A percentile compares a stretch with the other conserved stretches of the same genome.
Conservation (phyloP, 2,329 filamentous ascomycete genomes). For the Monilinia fructigena region DNA sequence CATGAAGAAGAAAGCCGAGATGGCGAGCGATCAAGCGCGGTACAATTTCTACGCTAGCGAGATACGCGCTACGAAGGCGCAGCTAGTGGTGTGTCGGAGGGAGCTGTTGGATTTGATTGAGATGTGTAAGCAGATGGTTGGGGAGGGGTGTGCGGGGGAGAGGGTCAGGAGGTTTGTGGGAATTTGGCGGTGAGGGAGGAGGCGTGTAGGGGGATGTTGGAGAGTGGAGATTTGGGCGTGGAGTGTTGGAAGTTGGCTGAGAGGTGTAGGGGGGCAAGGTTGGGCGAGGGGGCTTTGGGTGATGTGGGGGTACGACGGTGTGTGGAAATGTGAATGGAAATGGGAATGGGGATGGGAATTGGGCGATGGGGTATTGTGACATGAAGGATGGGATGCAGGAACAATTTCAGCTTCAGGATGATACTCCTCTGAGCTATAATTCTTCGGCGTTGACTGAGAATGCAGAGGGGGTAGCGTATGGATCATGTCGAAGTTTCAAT, state of each 20-base stretch:
- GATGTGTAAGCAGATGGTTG: slow-evolving; percentile 8
- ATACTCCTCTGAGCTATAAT: no score
- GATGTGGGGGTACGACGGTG: not conserved
- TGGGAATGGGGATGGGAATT: no score
- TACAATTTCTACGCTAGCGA: not conserved
- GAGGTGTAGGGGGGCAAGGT: slow-evolving; percentile 11
- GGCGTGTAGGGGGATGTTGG: slow-evolving; percentile 9
- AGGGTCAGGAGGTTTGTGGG: not conserved
- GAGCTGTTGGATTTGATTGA: slow-evolving; percentile 2
- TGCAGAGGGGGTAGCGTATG: no score
- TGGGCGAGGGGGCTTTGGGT: not conserved
- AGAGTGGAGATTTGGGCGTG: not conserved
- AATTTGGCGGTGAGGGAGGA: slow-evolving; percentile 14
- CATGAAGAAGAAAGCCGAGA: slow-evolving; percentile 14
- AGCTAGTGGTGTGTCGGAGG: not conserved
- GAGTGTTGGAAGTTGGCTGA: slow-evolving; percentile 5
- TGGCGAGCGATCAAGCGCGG: not conserved
- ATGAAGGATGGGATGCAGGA: no score
- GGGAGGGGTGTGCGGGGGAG: not conserved
- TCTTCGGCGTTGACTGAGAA: no score
- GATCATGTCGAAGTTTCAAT: no score
- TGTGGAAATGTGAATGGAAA: no score
- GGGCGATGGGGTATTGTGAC: no score
- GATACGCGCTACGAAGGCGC: not conserved
- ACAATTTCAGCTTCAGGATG: no score